Percentiles rank a stretch among this genome's conserved stretches.
phyloP scores from a whole-genome alignment of 306 rosid species.

The Sophora flavescens region DNA sequence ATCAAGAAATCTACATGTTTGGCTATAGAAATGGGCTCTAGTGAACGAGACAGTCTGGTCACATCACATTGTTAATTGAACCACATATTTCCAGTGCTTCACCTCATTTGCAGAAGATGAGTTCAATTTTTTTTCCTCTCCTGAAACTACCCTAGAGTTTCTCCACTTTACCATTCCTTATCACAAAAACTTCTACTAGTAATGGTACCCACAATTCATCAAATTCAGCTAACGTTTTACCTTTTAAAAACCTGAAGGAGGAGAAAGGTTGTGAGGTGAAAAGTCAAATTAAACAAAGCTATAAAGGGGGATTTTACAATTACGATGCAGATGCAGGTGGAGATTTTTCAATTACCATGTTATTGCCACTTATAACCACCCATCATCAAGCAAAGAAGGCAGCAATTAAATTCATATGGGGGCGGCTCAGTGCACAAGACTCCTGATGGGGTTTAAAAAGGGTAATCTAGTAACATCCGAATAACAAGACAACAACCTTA shows the following conservation, averaged over 20 bases:
- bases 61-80: conserved; percentile 27
- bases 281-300: not conserved
- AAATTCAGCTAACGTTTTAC: conserved; percentile 31
- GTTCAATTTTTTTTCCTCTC: not conserved
- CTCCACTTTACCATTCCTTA: conserved; percentile 13
- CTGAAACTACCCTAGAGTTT: conserved; percentile 39
- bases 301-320: not conserved
- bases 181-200: conserved; percentile 19
- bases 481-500: no score
- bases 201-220: conserved; percentile 1
- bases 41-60: not conserved
- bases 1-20: not conserved
- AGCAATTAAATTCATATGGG: conserved; percentile 18
- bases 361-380: not conserved
- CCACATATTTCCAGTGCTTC: not conserved
- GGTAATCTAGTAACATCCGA: no score
- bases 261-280: conserved; percentile 10
- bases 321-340: not conserved
- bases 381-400: conserved; percentile 2
- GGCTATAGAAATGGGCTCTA: conserved; percentile 13
- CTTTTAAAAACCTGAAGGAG: not conserved
- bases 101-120: conserved; percentile 35
- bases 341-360: conserved; percentile 4
- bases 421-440: no score
- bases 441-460: no score